Evolutionary conservation across 2,329 filamentous ascomycete genomes (phyloP).

Genomic region (Tolypocladium amazonense): DNA sequence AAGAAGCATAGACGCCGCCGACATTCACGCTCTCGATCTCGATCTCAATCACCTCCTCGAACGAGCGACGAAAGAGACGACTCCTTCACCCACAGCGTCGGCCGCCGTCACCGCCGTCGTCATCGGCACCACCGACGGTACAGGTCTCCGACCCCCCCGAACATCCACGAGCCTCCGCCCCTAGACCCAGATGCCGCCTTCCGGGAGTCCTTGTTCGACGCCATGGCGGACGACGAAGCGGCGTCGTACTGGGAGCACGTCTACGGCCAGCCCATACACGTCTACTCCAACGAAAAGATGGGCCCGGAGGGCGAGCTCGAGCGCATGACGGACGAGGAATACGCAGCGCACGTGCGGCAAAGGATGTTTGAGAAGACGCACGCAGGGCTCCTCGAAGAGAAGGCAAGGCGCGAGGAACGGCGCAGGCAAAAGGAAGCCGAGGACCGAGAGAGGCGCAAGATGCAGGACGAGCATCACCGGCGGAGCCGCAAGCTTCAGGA

Average conservation of each 20-base stretch:
- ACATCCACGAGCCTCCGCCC: constrained; percentile 33
- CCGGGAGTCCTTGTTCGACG: constrained; percentile 89
- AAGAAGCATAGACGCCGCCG: constrained; percentile 18
- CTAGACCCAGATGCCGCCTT: constrained; percentile 69
- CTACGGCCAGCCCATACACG: constrained; percentile 92
- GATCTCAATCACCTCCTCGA: constrained; percentile 4
- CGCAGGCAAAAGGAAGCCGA: constrained; percentile 39
- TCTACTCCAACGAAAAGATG: constrained; percentile 46
- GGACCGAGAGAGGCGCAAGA: constrained; percentile 32
- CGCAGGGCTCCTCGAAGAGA: constrained; percentile 70
- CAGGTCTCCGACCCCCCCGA: constrained; percentile 33
- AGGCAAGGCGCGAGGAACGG: constrained; percentile 48
- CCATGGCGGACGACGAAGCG: constrained; percentile 92
- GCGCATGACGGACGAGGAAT: constrained; percentile 87
- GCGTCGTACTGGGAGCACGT: constrained; percentile 91
- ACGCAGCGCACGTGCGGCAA: constrained; percentile 70
- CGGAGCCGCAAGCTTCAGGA: constrained; percentile 38
- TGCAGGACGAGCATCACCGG: not conserved
- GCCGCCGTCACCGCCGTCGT: constrained; percentile 16
- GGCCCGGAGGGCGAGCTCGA: constrained; percentile 52
- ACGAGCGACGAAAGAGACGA: constrained; percentile 13
- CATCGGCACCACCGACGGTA: constrained; percentile 22
- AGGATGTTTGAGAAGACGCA: constrained; percentile 96
- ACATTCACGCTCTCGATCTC: not conserved
- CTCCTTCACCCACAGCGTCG: constrained; percentile 7